Conservation (phyloP, 805 yeast genomes). For the Myxozyma vanderwaltii region DNA sequence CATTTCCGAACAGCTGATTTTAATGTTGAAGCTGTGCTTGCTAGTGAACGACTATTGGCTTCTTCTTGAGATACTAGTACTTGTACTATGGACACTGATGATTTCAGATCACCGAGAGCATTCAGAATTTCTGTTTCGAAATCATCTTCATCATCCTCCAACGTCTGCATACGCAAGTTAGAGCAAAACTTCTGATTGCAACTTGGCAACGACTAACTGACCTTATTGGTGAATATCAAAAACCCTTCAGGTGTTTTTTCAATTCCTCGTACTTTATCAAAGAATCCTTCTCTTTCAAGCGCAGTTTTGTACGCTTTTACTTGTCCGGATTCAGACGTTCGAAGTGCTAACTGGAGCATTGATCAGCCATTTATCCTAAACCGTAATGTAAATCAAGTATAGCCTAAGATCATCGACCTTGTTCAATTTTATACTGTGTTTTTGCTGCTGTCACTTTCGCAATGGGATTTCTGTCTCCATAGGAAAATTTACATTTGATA, state of each 20-base stretch:
- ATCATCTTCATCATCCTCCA: neutral
- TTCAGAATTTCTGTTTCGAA: neutral
- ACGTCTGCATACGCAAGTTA: neutral
- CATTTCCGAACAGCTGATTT: neutral
- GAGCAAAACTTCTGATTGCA: no score
- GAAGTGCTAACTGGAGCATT: constrained; percentile 18
- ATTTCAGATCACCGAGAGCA: neutral
- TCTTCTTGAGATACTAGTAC: neutral
- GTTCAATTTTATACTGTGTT: no score
- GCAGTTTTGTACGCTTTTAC: constrained; percentile 24
- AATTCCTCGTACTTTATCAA: constrained; percentile 27
- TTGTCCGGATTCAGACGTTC: constrained; percentile 3
- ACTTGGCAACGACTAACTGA: neutral
- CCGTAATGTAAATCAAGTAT: neutral
- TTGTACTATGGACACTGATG: neutral
- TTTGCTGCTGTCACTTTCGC: no score
- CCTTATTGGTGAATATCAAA: constrained; percentile 23
- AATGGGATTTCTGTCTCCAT: no score
- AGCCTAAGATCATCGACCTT: no score
- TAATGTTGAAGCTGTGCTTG: neutral
- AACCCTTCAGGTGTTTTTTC: constrained; percentile 10
- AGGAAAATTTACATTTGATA: no score
- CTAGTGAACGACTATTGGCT: neutral
- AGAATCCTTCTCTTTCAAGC: constrained; percentile 15
- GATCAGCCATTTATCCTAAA: neutral